phyloP scores from a whole-genome alignment of 139 green algal genomes.

The Desmodesmus armatus region DNA sequence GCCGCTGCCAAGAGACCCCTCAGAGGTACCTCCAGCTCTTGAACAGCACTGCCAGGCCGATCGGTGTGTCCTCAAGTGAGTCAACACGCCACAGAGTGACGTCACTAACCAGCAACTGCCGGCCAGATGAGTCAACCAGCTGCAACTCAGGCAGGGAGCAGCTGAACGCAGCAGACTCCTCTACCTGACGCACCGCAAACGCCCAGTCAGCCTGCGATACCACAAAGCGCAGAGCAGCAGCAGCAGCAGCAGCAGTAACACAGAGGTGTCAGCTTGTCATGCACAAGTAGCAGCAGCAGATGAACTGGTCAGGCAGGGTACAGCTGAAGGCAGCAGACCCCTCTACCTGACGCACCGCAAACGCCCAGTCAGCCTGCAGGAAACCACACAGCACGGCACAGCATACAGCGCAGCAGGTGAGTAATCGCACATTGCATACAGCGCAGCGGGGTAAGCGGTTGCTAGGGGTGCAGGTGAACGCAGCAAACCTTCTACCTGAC shows the following conservation, averaged over 20 bases:
- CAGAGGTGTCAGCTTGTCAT: background rate
- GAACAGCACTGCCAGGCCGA: constrained; percentile 53
- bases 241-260: background rate
- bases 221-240: background rate
- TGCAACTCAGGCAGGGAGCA: constrained; percentile 36
- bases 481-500: constrained; percentile 8
- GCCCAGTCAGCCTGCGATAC: constrained; percentile 41
- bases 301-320: constrained; percentile 27
- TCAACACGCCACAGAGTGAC: constrained; percentile 61
- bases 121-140: constrained; percentile 5
- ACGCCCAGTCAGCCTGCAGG: constrained; percentile 48
- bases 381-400: background rate
- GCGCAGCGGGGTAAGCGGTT: too few relatives aligned
- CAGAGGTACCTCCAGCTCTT: constrained; percentile 33
- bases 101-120: constrained; percentile 24
- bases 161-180: background rate
- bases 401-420: background rate
- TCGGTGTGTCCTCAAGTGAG: constrained; percentile 56
- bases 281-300: too few relatives aligned
- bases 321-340: background rate
- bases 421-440: too few relatives aligned
- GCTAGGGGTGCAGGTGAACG: background rate
- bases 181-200: constrained; percentile 36
- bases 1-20: background rate
- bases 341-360: constrained; percentile 34